Conservation (phyloP, 2,329 filamentous ascomycete species). For the Xylaria hypoxylon region DNA sequence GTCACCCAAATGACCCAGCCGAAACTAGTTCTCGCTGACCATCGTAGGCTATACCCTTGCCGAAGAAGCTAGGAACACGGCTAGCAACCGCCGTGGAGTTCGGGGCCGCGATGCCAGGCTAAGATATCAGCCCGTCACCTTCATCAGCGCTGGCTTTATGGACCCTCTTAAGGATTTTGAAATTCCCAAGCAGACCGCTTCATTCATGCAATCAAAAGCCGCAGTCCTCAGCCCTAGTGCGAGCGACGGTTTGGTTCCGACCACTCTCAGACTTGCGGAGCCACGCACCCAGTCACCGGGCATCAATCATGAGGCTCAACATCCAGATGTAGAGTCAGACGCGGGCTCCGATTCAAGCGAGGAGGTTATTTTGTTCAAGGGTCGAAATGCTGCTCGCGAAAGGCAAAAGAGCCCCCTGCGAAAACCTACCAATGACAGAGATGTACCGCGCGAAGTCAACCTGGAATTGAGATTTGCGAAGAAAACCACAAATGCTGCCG, state of each 20-base stretch:
- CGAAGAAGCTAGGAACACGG: slow-evolving; percentile 64
- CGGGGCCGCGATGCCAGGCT: slow-evolving; percentile 57
- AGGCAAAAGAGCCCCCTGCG: slow-evolving; percentile 16
- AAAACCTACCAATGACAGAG: slow-evolving; percentile 5
- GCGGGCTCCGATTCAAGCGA: slow-evolving; percentile 71
- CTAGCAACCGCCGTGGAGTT: slow-evolving; percentile 57
- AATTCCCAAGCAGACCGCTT: slow-evolving; percentile 31
- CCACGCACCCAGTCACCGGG: not conserved
- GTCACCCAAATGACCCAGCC: not conserved
- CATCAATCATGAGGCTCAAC: not conserved
- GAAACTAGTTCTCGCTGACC: slow-evolving; percentile 31
- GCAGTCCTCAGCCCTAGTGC: slow-evolving; percentile 2
- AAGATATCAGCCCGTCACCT: slow-evolving; percentile 62
- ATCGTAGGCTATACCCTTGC: slow-evolving; percentile 56
- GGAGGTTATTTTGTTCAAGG: slow-evolving; percentile 77
- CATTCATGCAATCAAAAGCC: slow-evolving; percentile 18
- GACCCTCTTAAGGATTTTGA: slow-evolving; percentile 61
- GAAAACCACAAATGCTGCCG: slow-evolving; percentile 31
- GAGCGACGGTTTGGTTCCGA: not conserved
- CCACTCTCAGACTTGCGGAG: not conserved
- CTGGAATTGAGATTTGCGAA: slow-evolving; percentile 51
- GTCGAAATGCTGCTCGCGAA: slow-evolving; percentile 56
- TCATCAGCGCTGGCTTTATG: slow-evolving; percentile 65
- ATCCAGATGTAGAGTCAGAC: slow-evolving; percentile 36
- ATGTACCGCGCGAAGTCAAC: slow-evolving; percentile 47